Evolutionary conservation across 257 asterid genomes (phyloP).

Genomic region (Nicotiana sylvestris): DNA sequence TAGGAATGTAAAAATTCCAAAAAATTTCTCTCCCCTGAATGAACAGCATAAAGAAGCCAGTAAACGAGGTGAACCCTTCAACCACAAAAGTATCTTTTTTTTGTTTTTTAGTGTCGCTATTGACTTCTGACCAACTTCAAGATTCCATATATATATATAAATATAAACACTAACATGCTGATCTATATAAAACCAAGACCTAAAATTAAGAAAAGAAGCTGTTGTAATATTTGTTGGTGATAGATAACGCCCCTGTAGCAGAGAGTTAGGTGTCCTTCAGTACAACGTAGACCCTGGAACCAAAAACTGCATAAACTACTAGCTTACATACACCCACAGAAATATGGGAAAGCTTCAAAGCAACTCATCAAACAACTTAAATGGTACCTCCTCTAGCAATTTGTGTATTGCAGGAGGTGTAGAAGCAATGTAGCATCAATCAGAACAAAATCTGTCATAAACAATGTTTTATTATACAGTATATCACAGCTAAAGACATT

Average conservation of each 20-base stretch:
- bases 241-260: not conserved
- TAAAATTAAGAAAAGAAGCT: not conserved
- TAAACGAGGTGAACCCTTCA: not conserved
- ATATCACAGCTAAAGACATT: not conserved
- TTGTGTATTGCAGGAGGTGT: not conserved
- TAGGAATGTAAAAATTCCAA: no score
- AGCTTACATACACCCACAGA: not conserved
- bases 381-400: not conserved
- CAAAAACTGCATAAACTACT: no score
- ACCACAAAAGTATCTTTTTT: not conserved
- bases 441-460: not conserved
- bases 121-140: constrained; percentile 3
- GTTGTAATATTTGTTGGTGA: not conserved
- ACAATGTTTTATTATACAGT: not conserved
- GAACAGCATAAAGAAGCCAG: not conserved
- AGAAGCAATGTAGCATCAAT: not conserved
- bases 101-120: not conserved
- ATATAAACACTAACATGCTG: not conserved
- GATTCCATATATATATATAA: no score
- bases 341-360: not conserved
- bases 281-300: not conserved
- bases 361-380: not conserved
- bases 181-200: not conserved
- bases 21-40: not conserved
- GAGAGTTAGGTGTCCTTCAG: not conserved